These are phyloP conservation scores for Sphaceloma murrayae DNA, from an alignment of 2,329 filamentous ascomycete genomes.

Conservation along the genomic window DNA sequence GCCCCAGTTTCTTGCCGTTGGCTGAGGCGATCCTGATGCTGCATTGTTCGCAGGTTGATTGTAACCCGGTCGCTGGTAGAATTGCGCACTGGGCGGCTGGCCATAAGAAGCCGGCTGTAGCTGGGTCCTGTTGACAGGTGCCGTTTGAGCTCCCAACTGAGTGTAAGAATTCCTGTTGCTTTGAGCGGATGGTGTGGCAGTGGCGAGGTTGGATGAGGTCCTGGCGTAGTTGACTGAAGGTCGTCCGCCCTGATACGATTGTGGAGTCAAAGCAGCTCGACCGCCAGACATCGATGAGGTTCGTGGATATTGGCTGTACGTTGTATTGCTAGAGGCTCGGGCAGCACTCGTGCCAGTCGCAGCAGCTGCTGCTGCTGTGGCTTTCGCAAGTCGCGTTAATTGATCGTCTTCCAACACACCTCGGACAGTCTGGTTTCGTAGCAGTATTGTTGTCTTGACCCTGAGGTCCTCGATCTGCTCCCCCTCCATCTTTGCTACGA, in stretches of 20 bases:
- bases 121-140: constrained; percentile 2
- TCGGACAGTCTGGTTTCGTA: constrained; percentile 62
- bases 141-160: constrained; percentile 6
- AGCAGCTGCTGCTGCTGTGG: constrained; percentile 27
- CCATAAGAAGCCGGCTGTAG: background rate
- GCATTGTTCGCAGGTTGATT: too few relatives aligned
- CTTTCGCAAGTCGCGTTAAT: constrained; percentile 35
- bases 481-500: constrained; percentile 75
- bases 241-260: constrained; percentile 5
- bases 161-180: constrained; percentile 12
- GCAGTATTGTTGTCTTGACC: constrained; percentile 67
- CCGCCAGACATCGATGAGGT: background rate
- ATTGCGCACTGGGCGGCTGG: background rate
- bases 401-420: constrained; percentile 82
- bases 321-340: constrained; percentile 19
- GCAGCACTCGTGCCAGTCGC: constrained; percentile 26
- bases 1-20: background rate
- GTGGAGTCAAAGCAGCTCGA: constrained; percentile 6
- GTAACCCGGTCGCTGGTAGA: constrained; percentile 8
- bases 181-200: constrained; percentile 8
- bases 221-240: constrained; percentile 6
- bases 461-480: constrained; percentile 75
- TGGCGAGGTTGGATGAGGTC: background rate
- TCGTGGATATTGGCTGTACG: constrained; percentile 14
- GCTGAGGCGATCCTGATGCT: constrained; percentile 12